Evolutionary conservation across 169 alveolate species (phyloP), one percentile per base, ranked within the genome.

Genomic region (Amoebophrya sp.): DNA sequence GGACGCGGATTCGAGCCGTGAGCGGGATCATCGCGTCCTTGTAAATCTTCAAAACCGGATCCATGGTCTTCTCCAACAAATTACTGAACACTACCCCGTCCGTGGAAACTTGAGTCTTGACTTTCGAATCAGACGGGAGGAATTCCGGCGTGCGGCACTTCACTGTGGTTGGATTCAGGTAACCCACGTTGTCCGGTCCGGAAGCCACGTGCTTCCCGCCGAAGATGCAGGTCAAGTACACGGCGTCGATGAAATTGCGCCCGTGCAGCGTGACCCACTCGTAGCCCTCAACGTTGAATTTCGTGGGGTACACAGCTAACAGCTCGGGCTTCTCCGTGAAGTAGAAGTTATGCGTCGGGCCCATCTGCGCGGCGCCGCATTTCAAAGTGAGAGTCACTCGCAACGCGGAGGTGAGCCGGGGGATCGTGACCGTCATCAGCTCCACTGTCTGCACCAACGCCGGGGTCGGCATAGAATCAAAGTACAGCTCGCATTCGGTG

Each of bases 91-190:
- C 35, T 7, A n/a, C 83, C 7, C 29, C 29, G 83, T 18, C 83
- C 35, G 83, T 66, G 10, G 39, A n/a, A 2, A 66, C 83, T 25
- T 66, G 83, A 2, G 18, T 25, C 83, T 2, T n/a, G 35, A 66
- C 83, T 66, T 25, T n/a, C 32, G 35, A 7, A 25, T 66, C 83
- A 0, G 83, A 2, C 0, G 83, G 83, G 32, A 66, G 39, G 32
- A 66, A 66, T n/a, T 66, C 83, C 7, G 83, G 83, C 83, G 83
- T 66, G 29, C 83, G 83, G 35, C 83, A 66, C 38, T 66, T 66
- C 32, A 66, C 18, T 3, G 35, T 66, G 35, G 2, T 66, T 3
- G 83, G 83, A 25, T n/a, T 66, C 83, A 66, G 83, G 35, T 66
- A n/a, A 2, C 32, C 83, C 35, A 66, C 83, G 35, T 66, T 66